phyloP scores from a whole-genome alignment of 2,329 filamentous ascomycete species.

The Penicillium sp. region DNA sequence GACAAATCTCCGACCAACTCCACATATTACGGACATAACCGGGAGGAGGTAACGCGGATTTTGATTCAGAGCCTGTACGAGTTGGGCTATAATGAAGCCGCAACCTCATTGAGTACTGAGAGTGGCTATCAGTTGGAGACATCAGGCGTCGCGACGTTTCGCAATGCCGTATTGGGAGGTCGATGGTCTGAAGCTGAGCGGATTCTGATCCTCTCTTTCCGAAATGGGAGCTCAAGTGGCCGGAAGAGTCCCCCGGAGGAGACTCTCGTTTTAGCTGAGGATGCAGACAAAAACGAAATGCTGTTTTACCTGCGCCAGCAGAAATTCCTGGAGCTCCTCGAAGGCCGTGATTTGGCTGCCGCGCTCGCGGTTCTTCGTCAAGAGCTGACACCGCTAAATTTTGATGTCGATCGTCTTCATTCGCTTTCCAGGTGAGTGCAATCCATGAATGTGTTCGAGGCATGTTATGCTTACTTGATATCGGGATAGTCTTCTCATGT shows the following conservation, averaged over 20 bases:
- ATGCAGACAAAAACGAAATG: constrained; percentile 72
- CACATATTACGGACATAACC: constrained; percentile 75
- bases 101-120: constrained; percentile 66
- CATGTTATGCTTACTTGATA: not conserved
- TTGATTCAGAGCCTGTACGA: constrained; percentile 86
- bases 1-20: constrained; percentile 30
- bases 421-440: constrained; percentile 62
- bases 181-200: constrained; percentile 80
- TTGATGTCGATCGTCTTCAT: constrained; percentile 70
- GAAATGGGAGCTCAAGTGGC: constrained; percentile 38
- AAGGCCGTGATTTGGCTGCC: constrained; percentile 63
- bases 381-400: constrained; percentile 80
- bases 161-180: constrained; percentile 71
- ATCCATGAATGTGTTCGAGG: too few relatives aligned
- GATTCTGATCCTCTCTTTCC: constrained; percentile 57
- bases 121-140: constrained; percentile 87
- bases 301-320: constrained; percentile 84
- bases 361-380: constrained; percentile 78
- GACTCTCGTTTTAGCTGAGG: constrained; percentile 68
- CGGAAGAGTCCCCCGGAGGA: constrained; percentile 31
- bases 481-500: constrained; percentile 76
- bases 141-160: constrained; percentile 76
- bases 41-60: constrained; percentile 87
- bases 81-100: constrained; percentile 76
- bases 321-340: constrained; percentile 87